phyloP scores from a whole-genome alignment of 192 early-diverging fungal genomes.

The Coemansia sp. region DNA sequence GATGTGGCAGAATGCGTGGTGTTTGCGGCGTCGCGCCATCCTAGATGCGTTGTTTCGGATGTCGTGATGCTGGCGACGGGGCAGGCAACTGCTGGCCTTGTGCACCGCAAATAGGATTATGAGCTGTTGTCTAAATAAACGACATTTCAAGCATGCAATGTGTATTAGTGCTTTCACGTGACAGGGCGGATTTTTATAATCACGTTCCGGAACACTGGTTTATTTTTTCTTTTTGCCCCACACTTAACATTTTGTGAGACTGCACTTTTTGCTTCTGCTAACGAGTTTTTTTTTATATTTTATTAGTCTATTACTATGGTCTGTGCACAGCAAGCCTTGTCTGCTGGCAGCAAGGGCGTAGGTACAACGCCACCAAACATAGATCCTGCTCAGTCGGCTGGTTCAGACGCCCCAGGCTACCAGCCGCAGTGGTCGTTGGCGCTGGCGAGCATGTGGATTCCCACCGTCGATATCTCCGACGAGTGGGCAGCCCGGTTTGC shows the following conservation, averaged over 20 bases:
- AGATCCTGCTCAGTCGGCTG: background rate
- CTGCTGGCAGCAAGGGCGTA: background rate
- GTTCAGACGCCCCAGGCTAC: background rate
- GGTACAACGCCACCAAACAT: background rate
- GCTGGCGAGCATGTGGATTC: conserved; percentile 15
- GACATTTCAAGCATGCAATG: background rate
- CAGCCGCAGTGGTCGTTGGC: conserved; percentile 4
- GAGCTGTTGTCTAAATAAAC: background rate
- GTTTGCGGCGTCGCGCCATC: conserved; percentile 71
- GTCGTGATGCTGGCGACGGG: conserved; percentile 40
- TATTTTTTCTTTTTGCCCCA: background rate
- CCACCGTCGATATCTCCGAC: conserved; percentile 15
- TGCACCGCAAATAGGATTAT: conserved; percentile 20
- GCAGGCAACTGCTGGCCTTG: conserved; percentile 31
- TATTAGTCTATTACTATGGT: background rate
- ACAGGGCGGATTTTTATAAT: background rate
- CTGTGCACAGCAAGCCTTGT: background rate
- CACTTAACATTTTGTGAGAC: background rate
- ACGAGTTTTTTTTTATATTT: conserved; percentile 1
- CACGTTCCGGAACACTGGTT: background rate
- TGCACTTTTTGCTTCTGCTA: background rate
- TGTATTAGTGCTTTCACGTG: conserved; percentile 10
- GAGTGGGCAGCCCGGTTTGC: conserved; percentile 21
- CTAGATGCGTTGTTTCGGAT: conserved; percentile 38
- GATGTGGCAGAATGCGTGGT: conserved; percentile 79